Conservation (phyloP, 257 asterid species). For the Solanum pennellii region DNA sequence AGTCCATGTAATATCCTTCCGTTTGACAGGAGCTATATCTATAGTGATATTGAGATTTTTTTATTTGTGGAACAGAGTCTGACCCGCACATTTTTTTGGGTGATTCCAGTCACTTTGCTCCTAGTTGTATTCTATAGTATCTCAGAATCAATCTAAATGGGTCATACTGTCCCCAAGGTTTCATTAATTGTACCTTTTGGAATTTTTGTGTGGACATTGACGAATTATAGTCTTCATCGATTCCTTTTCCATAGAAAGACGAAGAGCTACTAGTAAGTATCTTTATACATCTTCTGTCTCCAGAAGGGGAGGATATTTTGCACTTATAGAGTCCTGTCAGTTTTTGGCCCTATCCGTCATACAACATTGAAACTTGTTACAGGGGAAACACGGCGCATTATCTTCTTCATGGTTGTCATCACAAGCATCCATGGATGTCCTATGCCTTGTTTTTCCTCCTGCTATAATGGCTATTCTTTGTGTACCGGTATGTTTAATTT, state of each 20-base stretch:
- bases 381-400: slow-evolving; percentile 71
- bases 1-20: neutral
- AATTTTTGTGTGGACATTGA: slow-evolving; percentile 37
- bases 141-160: slow-evolving; percentile 19
- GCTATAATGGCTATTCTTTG: slow-evolving; percentile 48
- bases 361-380: neutral
- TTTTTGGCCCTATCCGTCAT: neutral
- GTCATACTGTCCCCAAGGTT: too few relatives aligned
- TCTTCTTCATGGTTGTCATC: slow-evolving; percentile 82
- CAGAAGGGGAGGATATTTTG: neutral
- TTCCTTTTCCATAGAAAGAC: slow-evolving; percentile 60
- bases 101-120: slow-evolving; percentile 51
- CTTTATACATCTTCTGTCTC: too few relatives aligned
- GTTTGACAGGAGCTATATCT: neutral
- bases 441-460: slow-evolving; percentile 73
- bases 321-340: neutral
- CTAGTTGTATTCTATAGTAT: slow-evolving; percentile 45
- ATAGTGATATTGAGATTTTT: neutral
- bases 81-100: slow-evolving; percentile 67
- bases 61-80: slow-evolving; percentile 29
- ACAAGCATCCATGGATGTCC: slow-evolving; percentile 82
- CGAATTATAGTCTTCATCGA: slow-evolving; percentile 59
- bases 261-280: slow-evolving; percentile 34
- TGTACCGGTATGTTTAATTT: slow-evolving; percentile 37
- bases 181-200: slow-evolving; percentile 33